Conservation (phyloP, 179 eudicot species). For the Camellia oleifera region DNA sequence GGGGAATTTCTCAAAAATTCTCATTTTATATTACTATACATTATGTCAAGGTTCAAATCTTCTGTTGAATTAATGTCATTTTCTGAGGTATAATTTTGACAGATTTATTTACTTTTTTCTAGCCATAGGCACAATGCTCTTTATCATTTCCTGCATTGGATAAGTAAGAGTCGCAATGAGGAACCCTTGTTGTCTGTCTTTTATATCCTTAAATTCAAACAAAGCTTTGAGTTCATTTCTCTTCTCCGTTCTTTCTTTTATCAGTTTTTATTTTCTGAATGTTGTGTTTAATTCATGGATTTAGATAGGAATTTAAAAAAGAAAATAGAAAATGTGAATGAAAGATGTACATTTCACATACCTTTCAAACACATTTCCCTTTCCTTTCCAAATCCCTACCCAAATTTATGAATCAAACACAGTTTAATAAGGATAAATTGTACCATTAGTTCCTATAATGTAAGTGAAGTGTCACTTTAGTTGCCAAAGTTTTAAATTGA, state of each 20-base stretch:
- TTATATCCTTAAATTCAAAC: constrained; percentile 5
- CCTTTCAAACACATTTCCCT: no score
- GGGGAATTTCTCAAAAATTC: neutral
- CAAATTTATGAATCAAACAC: no score
- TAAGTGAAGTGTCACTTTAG: no score
- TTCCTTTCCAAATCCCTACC: no score
- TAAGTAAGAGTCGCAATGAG: neutral
- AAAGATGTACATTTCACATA: no score
- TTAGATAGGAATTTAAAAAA: no score
- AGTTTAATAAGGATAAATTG: no score
- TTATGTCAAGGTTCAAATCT: neutral
- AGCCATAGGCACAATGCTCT: constrained; percentile 9
- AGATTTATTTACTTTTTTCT: constrained; percentile 17
- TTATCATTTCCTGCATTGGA: constrained; percentile 15
- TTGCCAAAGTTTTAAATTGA: no score
- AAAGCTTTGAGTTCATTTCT: neutral
- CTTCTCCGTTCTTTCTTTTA: no score
- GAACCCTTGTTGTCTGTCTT: constrained; percentile 11
- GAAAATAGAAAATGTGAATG: no score
- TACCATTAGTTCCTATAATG: no score
- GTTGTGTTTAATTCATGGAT: no score
- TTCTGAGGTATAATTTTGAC: neutral
- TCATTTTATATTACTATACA: neutral
- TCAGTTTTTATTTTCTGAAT: neutral
- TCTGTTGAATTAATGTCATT: neutral